Evolutionary conservation across 2,329 filamentous ascomycete genomes (phyloP), one percentile per base, ranked within the genome.

Genomic region (Aspergillus pseudoglaucus): DNA sequence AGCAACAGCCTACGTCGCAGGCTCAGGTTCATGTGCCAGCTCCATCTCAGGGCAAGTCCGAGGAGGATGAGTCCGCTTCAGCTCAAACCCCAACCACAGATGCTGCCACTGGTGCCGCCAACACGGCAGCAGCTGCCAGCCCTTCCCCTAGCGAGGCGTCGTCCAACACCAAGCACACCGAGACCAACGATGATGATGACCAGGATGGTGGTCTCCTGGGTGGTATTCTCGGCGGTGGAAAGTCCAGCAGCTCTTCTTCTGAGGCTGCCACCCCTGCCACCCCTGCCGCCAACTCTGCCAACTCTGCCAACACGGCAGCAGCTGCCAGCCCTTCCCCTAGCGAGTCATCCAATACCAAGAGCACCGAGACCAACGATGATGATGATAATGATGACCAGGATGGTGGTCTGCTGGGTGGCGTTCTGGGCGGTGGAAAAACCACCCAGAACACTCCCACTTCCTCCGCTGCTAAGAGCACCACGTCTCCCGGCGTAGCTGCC

Each of bases 311-410:
- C 22, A 22, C 48, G 7, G 35, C 47, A 7, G 41, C 20, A 23
- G 27, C 35, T 9, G 43, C 48, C 7, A 52, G 45, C 44, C 30
- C 52, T 5, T 33, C 38, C 9, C 20, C 45, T 23, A 48, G 45
- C 27, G 37, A 40, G 2, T 39, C 20, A 3, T 30, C 49, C 40
- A 52, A 46, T 23, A 40, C 50, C 27, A 37, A 37, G 6, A 17
- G 42, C 9, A 39, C 45, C 4, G 25, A 35, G 25, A n/a, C 22
- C 8, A 42, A 47, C 9, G 47, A 30, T 15, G 14, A 48, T 45
- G 22, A 22, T 22, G 20, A 20, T 20, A 46, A 30, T n/a, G 47
- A 44, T 18, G 48, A 44, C 32, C 30, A 40, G n/a, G 45, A 37
- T 37, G 33, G 35, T 33, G 40, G 43, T 15, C 37, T 41, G 2